Conservation (phyloP, 176 grass and related monocot species). For the Bothriochloa decipiens region DNA sequence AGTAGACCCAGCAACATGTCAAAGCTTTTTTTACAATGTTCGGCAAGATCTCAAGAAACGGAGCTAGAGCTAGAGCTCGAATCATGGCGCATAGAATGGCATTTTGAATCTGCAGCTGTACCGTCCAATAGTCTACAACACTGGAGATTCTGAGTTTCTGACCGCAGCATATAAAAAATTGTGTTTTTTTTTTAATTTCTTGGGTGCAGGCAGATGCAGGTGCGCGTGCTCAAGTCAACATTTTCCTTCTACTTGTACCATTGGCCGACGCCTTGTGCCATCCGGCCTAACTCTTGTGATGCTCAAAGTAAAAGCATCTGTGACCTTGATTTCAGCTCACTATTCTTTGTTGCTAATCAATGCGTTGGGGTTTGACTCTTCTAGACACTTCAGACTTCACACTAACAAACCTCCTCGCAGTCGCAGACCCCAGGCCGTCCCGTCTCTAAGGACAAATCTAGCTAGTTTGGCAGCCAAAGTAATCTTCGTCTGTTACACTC, state of each 20-base stretch:
- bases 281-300: slow-evolving; percentile 27
- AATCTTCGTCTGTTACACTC: background rate
- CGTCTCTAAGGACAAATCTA: slow-evolving; percentile 24
- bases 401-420: background rate
- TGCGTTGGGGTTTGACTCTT: slow-evolving; percentile 32
- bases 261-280: background rate
- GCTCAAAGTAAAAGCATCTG: slow-evolving; percentile 37
- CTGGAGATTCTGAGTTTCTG: background rate
- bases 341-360: slow-evolving; percentile 5
- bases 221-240: slow-evolving; percentile 33
- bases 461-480: slow-evolving; percentile 23
- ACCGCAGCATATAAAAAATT: slow-evolving; percentile 20
- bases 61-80: background rate
- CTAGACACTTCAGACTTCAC: slow-evolving; percentile 33
- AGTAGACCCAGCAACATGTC: background rate
- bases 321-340: slow-evolving; percentile 23
- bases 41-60: background rate
- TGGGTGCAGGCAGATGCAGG: slow-evolving; percentile 23
- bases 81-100: background rate
- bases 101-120: slow-evolving; percentile 21
- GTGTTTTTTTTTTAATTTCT: background rate
- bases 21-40: background rate
- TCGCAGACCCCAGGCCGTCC: background rate
- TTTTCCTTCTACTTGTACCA: slow-evolving; percentile 8
- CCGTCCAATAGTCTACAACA: background rate